Evolutionary conservation across 345 rosid species (phyloP).

Genomic region (Lumnitzera racemosa): DNA sequence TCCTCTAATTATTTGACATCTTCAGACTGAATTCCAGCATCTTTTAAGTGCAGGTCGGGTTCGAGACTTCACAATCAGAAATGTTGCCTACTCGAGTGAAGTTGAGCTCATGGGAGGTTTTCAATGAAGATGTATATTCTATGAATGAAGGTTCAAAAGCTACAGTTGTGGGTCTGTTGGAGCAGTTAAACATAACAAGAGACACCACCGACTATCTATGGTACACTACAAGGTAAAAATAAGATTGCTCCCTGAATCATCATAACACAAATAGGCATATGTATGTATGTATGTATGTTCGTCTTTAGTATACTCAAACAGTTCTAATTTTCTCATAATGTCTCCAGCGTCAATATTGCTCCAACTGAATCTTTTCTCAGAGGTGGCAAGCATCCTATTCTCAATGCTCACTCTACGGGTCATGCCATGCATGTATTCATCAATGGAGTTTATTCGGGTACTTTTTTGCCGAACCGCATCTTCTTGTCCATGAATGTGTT

Average conservation of each 20-base stretch:
- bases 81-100: conserved; percentile 29
- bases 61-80: conserved; percentile 21
- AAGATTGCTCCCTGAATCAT: neutral
- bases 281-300: neutral
- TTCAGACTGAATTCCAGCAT: neutral
- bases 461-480: neutral
- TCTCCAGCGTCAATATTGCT: conserved; percentile 32
- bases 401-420: conserved; percentile 60
- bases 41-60: conserved; percentile 24
- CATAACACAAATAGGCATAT: too few species aligned
- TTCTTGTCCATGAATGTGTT: neutral
- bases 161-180: conserved; percentile 38
- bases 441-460: conserved; percentile 71
- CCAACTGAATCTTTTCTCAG: conserved; percentile 45
- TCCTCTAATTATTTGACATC: neutral
- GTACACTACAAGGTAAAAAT: conserved; percentile 53
- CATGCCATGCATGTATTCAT: conserved; percentile 74
- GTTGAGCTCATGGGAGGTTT: conserved; percentile 37
- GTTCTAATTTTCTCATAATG: neutral
- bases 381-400: conserved; percentile 36
- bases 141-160: conserved; percentile 26
- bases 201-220: conserved; percentile 64
- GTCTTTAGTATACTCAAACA: neutral
- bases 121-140: conserved; percentile 42
- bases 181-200: conserved; percentile 57